Percentiles rank a stretch among this genome's conserved stretches.
Evolutionary conservation across 345 rosid genomes (phyloP).

Genomic region (Erysimum cheiranthoides): DNA sequence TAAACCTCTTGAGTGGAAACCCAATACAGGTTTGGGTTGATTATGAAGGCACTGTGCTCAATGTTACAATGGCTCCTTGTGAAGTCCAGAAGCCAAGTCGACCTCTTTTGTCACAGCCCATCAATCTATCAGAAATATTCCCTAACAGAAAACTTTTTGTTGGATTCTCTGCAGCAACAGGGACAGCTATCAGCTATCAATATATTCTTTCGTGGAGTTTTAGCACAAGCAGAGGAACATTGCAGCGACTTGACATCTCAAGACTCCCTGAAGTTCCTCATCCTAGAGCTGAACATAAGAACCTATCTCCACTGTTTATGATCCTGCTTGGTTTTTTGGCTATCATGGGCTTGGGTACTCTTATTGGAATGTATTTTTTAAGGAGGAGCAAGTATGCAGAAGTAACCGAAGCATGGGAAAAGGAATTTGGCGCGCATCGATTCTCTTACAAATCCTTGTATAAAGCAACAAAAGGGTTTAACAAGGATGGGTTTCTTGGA

Average conservation of each 20-base stretch:
- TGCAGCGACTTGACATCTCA: constrained; percentile 49
- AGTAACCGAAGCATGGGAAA: constrained; percentile 65
- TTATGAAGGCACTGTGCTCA: constrained; percentile 49
- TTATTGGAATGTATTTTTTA: constrained; percentile 13
- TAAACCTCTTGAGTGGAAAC: constrained; percentile 50
- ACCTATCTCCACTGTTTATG: constrained; percentile 10
- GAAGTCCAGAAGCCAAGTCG: constrained; percentile 43
- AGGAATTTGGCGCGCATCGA: constrained; percentile 57
- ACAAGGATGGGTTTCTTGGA: constrained; percentile 55
- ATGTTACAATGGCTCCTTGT: constrained; percentile 55
- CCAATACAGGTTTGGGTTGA: constrained; percentile 70
- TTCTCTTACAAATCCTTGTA: constrained; percentile 60
- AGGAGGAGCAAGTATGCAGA: constrained; percentile 56
- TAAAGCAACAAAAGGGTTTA: constrained; percentile 65
- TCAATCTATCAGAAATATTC: constrained; percentile 53
- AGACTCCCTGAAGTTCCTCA: constrained; percentile 63
- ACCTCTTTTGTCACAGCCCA: constrained; percentile 57
- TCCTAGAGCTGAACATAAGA: constrained; percentile 21
- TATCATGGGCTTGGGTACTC: constrained; percentile 22
- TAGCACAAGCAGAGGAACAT: constrained; percentile 47
- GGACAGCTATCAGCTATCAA: constrained; percentile 47
- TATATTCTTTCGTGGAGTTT: constrained; percentile 72
- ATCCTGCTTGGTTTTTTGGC: constrained; percentile 35
- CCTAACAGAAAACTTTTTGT: constrained; percentile 43
- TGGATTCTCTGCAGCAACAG: constrained; percentile 70